phyloP scores from a whole-genome alignment of 169 alveolate species.

The Miamiensis avidus region DNA sequence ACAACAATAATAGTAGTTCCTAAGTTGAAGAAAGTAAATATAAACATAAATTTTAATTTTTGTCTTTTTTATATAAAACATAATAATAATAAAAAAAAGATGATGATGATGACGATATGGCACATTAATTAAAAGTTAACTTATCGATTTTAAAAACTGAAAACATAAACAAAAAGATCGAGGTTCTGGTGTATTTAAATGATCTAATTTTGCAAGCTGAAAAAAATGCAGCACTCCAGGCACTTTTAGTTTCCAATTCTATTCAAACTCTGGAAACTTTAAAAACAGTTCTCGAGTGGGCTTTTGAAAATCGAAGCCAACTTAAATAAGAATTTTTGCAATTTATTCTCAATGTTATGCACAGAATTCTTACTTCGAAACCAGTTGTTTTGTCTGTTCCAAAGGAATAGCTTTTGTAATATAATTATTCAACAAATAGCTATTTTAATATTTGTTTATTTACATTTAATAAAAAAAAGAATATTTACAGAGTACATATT shows the following conservation, averaged over 20 bases:
- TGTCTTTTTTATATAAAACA: not conserved
- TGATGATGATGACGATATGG: no score
- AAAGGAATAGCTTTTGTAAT: not conserved
- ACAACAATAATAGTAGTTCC: not conserved
- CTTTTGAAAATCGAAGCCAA: not conserved
- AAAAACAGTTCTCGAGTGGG: not conserved
- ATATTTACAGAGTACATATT: not conserved
- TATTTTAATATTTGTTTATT: no score
- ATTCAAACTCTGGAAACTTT: not conserved
- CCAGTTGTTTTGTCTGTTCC: not conserved
- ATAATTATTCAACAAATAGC: no score
- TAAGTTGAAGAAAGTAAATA: not conserved
- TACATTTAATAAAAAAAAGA: no score
- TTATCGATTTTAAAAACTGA: not conserved
- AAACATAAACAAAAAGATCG: not conserved
- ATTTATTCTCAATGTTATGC: not conserved
- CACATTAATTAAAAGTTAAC: not conserved
- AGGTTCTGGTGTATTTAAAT: not conserved
- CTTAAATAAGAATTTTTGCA: not conserved
- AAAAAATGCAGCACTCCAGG: not conserved
- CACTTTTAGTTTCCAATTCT: not conserved
- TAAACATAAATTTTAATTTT: no score
- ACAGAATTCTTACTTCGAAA: not conserved
- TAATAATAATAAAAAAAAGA: not conserved
- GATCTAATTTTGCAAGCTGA: not conserved